These are phyloP conservation scores for Pyricularia grisea DNA, from an alignment of 2,329 filamentous ascomycete species.

Conservation along the genomic window DNA sequence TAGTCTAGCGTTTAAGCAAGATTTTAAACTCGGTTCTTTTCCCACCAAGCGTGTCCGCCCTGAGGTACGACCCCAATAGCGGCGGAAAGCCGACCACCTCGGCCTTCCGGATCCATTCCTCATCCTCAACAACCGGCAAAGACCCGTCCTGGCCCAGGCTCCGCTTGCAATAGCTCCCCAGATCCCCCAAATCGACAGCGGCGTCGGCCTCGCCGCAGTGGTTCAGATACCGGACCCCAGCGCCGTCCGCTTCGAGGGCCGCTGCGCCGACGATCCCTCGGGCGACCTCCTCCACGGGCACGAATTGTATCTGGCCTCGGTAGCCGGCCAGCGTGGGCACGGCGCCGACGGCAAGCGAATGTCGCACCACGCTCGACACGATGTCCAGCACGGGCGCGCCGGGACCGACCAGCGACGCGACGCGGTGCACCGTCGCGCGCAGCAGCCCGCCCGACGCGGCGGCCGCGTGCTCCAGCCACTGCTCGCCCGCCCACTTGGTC, in stretches of 20 bases:
- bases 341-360: neutral
- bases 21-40: neutral
- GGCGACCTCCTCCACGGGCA: neutral
- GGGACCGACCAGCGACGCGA: neutral
- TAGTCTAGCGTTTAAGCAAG: neutral
- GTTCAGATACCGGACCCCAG: constrained; percentile 22
- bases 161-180: neutral
- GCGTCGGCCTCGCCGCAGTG: neutral
- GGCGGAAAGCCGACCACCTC: neutral
- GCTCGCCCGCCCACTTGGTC: constrained; percentile 1
- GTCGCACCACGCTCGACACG: neutral
- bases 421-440: neutral
- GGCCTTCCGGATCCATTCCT: neutral
- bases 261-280: neutral
- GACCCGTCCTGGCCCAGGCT: neutral
- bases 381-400: neutral
- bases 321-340: constrained; percentile 1
- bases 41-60: neutral
- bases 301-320: neutral
- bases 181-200: neutral
- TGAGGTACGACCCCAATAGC: neutral
- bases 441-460: neutral
- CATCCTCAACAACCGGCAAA: neutral
- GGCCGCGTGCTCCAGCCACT: neutral
- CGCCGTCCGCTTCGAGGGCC: constrained; percentile 14